A percentile compares a stretch with the other conserved stretches of the same genome.
Conservation (phyloP, 345 rosid species). For the Melaleuca alternifolia region DNA sequence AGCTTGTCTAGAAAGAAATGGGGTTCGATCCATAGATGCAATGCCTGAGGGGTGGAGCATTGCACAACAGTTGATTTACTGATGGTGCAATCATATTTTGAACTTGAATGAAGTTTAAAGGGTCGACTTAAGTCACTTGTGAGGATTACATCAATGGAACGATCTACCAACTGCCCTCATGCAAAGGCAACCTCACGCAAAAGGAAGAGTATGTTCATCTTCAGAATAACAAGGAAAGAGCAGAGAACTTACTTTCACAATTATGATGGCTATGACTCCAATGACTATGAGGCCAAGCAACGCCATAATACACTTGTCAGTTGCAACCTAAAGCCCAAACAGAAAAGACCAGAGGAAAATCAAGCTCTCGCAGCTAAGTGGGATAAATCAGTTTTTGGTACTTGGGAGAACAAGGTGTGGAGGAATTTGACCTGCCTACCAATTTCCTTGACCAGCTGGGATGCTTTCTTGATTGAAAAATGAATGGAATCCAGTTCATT, state of each 20-base stretch:
- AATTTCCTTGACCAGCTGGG: conserved; percentile 88
- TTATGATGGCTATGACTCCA: conserved; percentile 81
- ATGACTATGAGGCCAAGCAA: conserved; percentile 67
- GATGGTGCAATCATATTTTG: not conserved
- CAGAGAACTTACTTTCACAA: conserved; percentile 58
- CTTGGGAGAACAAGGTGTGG: not conserved
- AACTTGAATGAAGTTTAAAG: not conserved
- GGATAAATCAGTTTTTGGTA: not conserved
- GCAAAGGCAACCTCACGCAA: not conserved
- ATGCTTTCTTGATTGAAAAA: conserved; percentile 90
- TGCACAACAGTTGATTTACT: not conserved
- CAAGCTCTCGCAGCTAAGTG: not conserved
- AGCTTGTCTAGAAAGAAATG: not conserved
- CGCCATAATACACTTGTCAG: conserved; percentile 87
- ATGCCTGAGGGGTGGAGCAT: not conserved
- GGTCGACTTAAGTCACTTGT: not conserved
- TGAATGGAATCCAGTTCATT: conserved; percentile 94
- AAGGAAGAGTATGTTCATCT: not conserved
- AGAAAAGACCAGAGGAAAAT: conserved; percentile 5
- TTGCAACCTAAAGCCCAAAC: conserved; percentile 58
- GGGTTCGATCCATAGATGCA: not conserved
- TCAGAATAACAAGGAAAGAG: not conserved
- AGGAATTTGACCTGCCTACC: conserved; percentile 79
- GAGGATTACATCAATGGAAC: not conserved
- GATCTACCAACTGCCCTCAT: not conserved